These are phyloP conservation scores for Anastatica hierochuntica DNA, from an alignment of 345 rosid species.

Conservation along the genomic window DNA sequence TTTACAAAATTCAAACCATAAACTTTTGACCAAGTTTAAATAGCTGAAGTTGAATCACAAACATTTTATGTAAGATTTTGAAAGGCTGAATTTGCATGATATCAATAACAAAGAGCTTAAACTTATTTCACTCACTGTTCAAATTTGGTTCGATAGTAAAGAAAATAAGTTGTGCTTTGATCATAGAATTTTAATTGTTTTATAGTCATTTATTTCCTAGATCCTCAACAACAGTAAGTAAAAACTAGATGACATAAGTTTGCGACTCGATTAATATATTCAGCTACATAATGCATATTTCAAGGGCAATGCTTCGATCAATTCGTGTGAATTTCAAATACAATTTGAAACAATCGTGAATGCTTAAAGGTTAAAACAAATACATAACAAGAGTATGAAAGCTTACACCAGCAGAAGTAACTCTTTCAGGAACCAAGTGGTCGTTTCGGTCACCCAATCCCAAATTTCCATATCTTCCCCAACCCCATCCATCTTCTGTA, in stretches of 20 bases:
- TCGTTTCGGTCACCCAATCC: conserved; percentile 93
- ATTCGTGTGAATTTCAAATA: neutral
- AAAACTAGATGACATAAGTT: neutral
- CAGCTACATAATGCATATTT: neutral
- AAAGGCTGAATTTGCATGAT: neutral
- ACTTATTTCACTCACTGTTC: neutral
- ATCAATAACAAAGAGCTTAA: neutral
- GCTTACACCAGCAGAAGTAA: conserved; percentile 53
- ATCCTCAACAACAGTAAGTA: neutral
- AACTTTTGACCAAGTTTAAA: too few species aligned
- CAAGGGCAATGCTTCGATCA: neutral
- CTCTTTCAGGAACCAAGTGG: conserved; percentile 81
- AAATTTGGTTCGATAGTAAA: neutral
- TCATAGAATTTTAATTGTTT: neutral
- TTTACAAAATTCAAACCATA: too few species aligned
- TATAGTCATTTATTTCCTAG: conserved; percentile 4
- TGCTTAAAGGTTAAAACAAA: neutral
- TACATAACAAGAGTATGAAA: conserved; percentile 9
- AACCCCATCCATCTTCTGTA: conserved; percentile 96
- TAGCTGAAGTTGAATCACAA: too few species aligned
- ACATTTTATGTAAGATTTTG: too few species aligned
- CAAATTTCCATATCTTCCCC: conserved; percentile 96
- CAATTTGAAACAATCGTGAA: neutral
- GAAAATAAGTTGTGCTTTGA: neutral
- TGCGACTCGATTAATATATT: neutral